These are phyloP conservation scores for Leccinum subgranulosum DNA, from an alignment of 768 basidiomycete genomes.

Conservation along the genomic window DNA sequence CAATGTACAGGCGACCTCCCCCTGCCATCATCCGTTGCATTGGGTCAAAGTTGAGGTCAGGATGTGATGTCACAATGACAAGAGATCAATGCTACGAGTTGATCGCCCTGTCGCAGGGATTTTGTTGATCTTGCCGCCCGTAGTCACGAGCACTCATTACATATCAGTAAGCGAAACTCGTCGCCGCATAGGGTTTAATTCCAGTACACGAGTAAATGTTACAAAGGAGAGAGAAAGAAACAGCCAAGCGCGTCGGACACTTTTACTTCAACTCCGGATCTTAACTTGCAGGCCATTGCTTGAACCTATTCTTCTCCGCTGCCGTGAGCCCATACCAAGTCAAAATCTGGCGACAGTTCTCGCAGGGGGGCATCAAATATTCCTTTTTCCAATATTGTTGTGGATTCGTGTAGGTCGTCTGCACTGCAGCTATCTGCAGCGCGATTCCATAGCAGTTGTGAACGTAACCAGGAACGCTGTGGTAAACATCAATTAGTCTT, in stretches of 20 bases:
- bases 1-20: slow-evolving; percentile 23
- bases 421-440: background rate
- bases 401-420: background rate
- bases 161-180: background rate
- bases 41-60: slow-evolving; percentile 30
- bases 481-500: background rate
- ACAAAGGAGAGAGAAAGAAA: background rate
- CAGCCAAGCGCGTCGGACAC: too few species aligned
- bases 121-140: too few species aligned
- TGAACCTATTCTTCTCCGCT: background rate
- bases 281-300: too few species aligned
- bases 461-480: background rate
- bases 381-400: too few species aligned
- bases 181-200: background rate
- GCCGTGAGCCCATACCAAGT: background rate
- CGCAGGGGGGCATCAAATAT: background rate
- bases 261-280: too few species aligned
- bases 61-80: too few species aligned
- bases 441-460: background rate
- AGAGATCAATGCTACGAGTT: too few species aligned
- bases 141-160: background rate
- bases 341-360: background rate
- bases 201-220: background rate
- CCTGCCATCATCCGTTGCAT: slow-evolving; percentile 52
- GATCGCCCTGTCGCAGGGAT: too few species aligned